Base-by-base conservation (phyloP, 2,329 filamentous ascomycete species). In the Chaetomiaceae sp. region DNA sequence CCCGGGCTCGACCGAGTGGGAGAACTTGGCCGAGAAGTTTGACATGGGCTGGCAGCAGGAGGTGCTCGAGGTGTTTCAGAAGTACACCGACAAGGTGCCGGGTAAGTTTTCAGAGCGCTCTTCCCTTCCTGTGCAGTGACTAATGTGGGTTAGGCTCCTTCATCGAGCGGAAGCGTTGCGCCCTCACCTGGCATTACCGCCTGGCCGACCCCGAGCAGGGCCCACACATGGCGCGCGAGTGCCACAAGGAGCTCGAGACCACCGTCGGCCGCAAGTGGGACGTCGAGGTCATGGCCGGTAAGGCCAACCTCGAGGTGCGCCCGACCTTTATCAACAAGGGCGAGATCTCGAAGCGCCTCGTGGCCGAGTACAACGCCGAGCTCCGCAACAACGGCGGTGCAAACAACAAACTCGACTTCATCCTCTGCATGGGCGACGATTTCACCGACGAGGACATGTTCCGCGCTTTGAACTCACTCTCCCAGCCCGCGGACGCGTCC, bases 381-480 rank as follows among this genome's bases (percentile, higher is more conserved):
- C 23, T 59, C 20, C 51, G 55, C 37, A 58, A 67, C 14, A 59
- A 64, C 34, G 59, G 66, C 22, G 57, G 75, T 37, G 68, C 62
- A 5, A 71, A 83, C 47, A 71, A 83, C 47, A 80, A 81, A 49
- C 81, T 91, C 0, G 90, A 92, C 62, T 96, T 97, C 66, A 84
- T 95, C 11, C 78, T 97, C 47, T 99, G 94, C 70, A 75, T 91
- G 57, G 94, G 94, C 38, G 94, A 99, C 69, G 94, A 99, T 66
- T 95, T 94, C 63, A 99, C 94, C 6, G 94, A 99, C 67, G 94
- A 99, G 79, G 92, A 95, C 85, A 85, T 85, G 83, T 97, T 97
- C 82, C 88, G 89, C 52, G 86, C 90, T 14, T 79, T 97, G 40
- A 84, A 84, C 63, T 75, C 73, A 0, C 68, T 80, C 4, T 78